A percentile compares a stretch with the other conserved stretches of the same genome.
phyloP scores from a whole-genome alignment of 1,139 yeast genomes.

The Kluyveromyces sp. region DNA sequence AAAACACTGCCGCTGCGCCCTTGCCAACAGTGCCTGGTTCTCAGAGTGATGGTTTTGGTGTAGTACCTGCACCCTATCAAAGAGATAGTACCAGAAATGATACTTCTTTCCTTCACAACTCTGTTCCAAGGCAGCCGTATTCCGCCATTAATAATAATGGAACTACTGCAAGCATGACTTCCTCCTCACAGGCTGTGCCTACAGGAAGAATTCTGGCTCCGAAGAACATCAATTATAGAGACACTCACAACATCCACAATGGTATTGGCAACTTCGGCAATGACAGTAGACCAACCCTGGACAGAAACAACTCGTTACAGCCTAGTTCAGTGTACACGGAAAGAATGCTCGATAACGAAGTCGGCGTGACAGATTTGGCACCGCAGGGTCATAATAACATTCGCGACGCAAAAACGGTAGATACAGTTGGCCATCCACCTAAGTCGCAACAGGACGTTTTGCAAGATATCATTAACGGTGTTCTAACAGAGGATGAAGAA shows the following conservation, averaged over 20 bases:
- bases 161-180: neutral
- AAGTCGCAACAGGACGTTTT: conserved; percentile 12
- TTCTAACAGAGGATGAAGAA: conserved; percentile 13
- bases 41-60: neutral
- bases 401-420: neutral
- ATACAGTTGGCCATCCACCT: neutral
- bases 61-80: neutral
- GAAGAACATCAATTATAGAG: neutral
- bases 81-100: conserved; percentile 11
- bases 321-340: conserved; percentile 17
- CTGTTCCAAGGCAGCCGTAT: conserved; percentile 9
- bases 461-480: conserved; percentile 18
- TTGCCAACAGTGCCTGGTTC: neutral
- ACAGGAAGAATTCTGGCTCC: conserved; percentile 2
- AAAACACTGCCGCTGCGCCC: neutral
- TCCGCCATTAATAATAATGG: conserved; percentile 6
- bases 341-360: conserved; percentile 13
- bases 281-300: neutral
- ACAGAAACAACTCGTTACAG: conserved; percentile 34
- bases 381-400: neutral
- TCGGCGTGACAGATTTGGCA: conserved; percentile 15
- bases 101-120: conserved; percentile 1
- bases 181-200: conserved; percentile 1
- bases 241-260: neutral
- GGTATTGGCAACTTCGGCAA: neutral